These are phyloP conservation scores for Russula virescens DNA, from an alignment of 768 basidiomycete genomes.

Conservation along the genomic window DNA sequence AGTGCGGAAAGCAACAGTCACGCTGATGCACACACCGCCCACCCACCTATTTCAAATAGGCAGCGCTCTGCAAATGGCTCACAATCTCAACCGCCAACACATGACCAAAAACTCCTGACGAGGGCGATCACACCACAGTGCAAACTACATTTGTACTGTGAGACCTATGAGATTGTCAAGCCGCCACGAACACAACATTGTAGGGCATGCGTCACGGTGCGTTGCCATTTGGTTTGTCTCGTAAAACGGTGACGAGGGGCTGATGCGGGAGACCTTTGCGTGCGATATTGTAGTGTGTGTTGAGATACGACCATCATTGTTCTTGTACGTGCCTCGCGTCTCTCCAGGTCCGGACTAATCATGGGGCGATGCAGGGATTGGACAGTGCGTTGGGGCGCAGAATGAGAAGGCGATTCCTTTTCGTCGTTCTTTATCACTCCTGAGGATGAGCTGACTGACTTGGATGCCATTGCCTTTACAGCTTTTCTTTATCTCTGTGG, in stretches of 20 bases:
- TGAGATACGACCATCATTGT: slow-evolving; percentile 87
- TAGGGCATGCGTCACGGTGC: slow-evolving; percentile 71
- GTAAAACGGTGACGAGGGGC: background rate
- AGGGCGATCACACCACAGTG: slow-evolving; percentile 41
- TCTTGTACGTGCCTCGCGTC: slow-evolving; percentile 51
- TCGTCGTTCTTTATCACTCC: background rate
- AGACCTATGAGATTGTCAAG: slow-evolving; percentile 57
- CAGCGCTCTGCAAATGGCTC: background rate
- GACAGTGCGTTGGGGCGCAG: slow-evolving; percentile 87
- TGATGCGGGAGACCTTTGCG: background rate
- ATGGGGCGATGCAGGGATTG: slow-evolving; percentile 59
- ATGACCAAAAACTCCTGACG: slow-evolving; percentile 29
- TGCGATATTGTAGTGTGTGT: slow-evolving; percentile 51
- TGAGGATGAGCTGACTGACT: background rate
- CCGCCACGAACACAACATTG: slow-evolving; percentile 79
- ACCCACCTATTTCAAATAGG: background rate
- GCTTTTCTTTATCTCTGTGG: slow-evolving; percentile 82
- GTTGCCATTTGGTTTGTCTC: slow-evolving; percentile 28
- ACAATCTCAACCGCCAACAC: background rate
- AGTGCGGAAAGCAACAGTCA: slow-evolving; percentile 3
- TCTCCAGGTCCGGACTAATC: background rate
- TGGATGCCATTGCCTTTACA: slow-evolving; percentile 27
- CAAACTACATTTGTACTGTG: slow-evolving; percentile 65
- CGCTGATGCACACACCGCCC: background rate
- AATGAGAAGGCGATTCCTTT: slow-evolving; percentile 76